A percentile compares a stretch with the other conserved stretches of the same genome.
Evolutionary conservation across 1,284 basidiomycete species (phyloP).

Genomic region (Cutaneotrichosporon sp.): DNA sequence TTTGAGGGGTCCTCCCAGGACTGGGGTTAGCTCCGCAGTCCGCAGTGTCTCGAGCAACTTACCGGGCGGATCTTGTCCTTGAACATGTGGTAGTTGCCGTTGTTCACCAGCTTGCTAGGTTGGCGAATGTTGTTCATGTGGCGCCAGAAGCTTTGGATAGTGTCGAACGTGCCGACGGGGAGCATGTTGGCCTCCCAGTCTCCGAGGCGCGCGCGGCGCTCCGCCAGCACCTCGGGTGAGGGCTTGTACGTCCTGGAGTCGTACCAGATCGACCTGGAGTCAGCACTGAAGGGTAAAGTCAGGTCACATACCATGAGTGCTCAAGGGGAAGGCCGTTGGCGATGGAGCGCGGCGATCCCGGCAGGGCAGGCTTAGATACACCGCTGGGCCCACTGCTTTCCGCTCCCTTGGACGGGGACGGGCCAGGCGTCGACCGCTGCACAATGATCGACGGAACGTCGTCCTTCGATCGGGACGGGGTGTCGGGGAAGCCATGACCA

Average conservation of each 20-base stretch:
- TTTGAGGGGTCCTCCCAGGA: conserved; percentile 98
- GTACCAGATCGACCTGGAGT: conserved; percentile 77
- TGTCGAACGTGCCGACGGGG: conserved; percentile 75
- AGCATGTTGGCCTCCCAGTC: conserved; percentile 67
- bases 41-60: conserved; percentile 18
- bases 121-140: conserved; percentile 93
- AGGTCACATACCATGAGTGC: conserved; percentile 69
- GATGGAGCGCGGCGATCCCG: conserved; percentile 1
- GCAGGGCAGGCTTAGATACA: neutral
- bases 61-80: conserved; percentile 60
- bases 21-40: conserved; percentile 55
- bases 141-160: conserved; percentile 85
- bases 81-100: conserved; percentile 93
- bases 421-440: conserved; percentile 33
- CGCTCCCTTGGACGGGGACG: neutral
- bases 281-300: neutral
- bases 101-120: conserved; percentile 80
- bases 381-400: neutral
- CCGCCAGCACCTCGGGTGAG: conserved; percentile 54
- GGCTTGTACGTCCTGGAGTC: conserved; percentile 77
- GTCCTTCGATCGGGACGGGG: conserved; percentile 8
- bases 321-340: conserved; percentile 72
- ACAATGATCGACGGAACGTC: conserved; percentile 22
- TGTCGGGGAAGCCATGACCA: conserved; percentile 15
- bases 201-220: conserved; percentile 30